Base-by-base conservation (phyloP, 306 rosid species). In the Ziziphus jujuba region DNA sequence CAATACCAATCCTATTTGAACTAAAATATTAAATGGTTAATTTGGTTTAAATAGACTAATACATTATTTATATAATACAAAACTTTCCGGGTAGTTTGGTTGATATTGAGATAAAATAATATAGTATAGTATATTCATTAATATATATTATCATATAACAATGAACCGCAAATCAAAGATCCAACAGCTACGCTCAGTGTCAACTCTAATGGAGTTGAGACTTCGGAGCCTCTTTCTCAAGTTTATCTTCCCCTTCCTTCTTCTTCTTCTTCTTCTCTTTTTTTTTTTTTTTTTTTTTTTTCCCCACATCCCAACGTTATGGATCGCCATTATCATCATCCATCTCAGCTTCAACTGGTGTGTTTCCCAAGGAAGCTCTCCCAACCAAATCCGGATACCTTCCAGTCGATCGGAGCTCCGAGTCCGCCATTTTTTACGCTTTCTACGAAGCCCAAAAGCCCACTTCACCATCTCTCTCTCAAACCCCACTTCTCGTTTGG, bases 401-500 rank as follows among this genome's bases (percentile, higher is more conserved):
- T 5, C 77, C 77, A 0, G 53, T 89, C 9, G 78, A 25, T 21
- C 22, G 56, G 22, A 63, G 70, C 12, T 38, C 96, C 9, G 24
- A 20, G 2, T 84, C 92, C 11, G 63, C 96, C 66, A 82, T 89
- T 67, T 86, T 74, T 84, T 89, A 78, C 54, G 22, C 80, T 10
- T 89, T 82, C 77, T 86, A 89, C 52, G 96, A 89, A 84, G 82
- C 91, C 7, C 82, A 80, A 19, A 71, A 73, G 67, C 71, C 79
- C 5, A 56, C 63, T 33, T 75, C 61, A 13, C 73, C 61, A 14
- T 1, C 21, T 10, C 84, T 78, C 71, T 78, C 92, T 0, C 61
- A 82, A 77, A 86, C 88, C 53, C 90, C 91, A 47, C 87, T 86
- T 53, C 79, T 84, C n/a, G 78, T 89, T 12, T 89, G 96, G 92